Percentiles rank a stretch among this genome's conserved stretches.
These are phyloP conservation scores for Prinsepia uniflora DNA, from an alignment of 306 rosid species.

Conservation along the genomic window DNA sequence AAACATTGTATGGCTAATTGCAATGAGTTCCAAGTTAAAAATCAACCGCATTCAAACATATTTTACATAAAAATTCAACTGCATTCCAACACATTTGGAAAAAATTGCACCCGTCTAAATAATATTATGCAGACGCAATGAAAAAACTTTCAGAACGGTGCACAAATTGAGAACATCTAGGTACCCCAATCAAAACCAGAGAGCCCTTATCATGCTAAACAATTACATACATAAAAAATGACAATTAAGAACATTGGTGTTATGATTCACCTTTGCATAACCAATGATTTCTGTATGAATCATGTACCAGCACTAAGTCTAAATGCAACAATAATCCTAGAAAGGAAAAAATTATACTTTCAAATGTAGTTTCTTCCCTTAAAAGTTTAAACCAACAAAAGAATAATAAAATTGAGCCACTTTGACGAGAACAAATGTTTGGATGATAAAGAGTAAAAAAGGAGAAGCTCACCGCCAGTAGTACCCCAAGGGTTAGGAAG, in stretches of 20 bases:
- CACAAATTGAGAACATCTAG: neutral
- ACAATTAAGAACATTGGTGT: neutral
- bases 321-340: neutral
- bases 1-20: neutral
- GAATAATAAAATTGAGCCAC: neutral
- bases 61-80: neutral
- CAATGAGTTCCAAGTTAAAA: neutral
- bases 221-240: neutral
- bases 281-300: neutral
- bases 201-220: neutral
- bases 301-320: neutral
- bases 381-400: neutral
- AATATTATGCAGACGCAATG: neutral
- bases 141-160: neutral
- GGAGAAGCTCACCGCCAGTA: slow-evolving; percentile 22
- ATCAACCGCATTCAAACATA: neutral
- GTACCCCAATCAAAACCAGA: neutral
- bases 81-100: neutral
- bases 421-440: no score
- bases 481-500: slow-evolving; percentile 66
- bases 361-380: neutral
- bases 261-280: neutral
- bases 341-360: neutral
- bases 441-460: neutral
- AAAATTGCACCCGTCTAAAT: neutral